phyloP scores from a whole-genome alignment of 768 basidiomycete species.

The Mrakia frigida region DNA sequence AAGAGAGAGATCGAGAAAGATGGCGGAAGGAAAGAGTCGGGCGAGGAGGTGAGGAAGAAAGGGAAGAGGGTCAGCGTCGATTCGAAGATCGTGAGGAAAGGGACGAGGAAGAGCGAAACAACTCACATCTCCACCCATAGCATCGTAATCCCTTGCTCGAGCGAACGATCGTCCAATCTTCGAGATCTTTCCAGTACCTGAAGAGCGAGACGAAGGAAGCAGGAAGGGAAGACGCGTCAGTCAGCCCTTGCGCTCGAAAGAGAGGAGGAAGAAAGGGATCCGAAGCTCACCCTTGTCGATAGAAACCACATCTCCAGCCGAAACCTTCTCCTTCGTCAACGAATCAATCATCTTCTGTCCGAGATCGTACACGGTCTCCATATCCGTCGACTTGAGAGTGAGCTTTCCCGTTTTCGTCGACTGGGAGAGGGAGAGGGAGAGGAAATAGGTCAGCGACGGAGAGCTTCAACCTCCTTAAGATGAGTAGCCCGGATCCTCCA shows the following conservation, averaged over 20 bases:
- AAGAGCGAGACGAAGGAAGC: not conserved
- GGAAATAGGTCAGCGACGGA: conserved; percentile 5
- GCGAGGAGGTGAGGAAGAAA: not conserved
- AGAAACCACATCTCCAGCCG: conserved; percentile 84
- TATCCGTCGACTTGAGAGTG: conserved; percentile 96
- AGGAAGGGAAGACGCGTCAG: not conserved
- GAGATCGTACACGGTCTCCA: conserved; percentile 99
- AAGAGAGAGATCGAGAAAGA: not conserved
- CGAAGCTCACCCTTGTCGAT: conserved; percentile 76
- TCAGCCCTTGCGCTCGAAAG: not conserved
- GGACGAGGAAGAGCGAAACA: not conserved
- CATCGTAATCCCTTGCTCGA: conserved; percentile 95
- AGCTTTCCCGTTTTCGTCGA: conserved; percentile 96
- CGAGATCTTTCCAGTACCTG: conserved; percentile 74
- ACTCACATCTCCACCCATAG: conserved; percentile 96
- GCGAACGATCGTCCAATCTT: conserved; percentile 96
- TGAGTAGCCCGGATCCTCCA: too few relatives aligned
- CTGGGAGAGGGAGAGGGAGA: conserved; percentile 46
- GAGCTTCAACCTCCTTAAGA: too few relatives aligned
- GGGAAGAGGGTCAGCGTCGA: not conserved
- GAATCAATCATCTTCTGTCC: conserved; percentile 99
- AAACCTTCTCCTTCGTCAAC: conserved; percentile 91
- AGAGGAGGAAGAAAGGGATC: not conserved
- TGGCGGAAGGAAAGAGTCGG: not conserved
- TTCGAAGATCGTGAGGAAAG: not conserved